Base-by-base conservation (phyloP, 495 filamentous ascomycete species). In the Talaromyces ruber region DNA sequence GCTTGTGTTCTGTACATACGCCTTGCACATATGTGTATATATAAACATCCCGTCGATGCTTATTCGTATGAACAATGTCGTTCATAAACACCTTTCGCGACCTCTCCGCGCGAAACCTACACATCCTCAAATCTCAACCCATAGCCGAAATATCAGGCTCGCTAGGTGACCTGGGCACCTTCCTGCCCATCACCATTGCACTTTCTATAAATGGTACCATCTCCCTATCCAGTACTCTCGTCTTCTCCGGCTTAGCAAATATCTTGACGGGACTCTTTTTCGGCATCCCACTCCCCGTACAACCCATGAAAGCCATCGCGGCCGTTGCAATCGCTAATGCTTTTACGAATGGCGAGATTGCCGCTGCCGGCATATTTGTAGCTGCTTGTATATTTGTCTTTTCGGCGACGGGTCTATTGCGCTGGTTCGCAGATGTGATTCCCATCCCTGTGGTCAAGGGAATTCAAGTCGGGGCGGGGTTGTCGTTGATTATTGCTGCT, bases 231-330 rank as follows among this genome's bases (percentile, higher is more conserved):
- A 85, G 87, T 55, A 97, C 93, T 0, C 81, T 98, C 1, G 82
- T 97, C 4, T 95, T 97, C 71, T 89, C 89, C 0, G 93, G 93
- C 1, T 63, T 93, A 6, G 92, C 86, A 66, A 98, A 98, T 66
- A 84, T 98, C 57, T 61, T 86, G 5, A 96, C 91, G 0, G 93
- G 93, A 8, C 67, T 87, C 4, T 70, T 86, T 30, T 98, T 96
- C 67, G 93, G 93, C 9, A 86, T 97, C 24, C 92, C 92, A 0
- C 70, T 96, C 0, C 92, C 92, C 0, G 90, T 96, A 0, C 90
- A 93, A 72, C 90, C 90, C 11, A 91, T 94, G 88, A 92, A 95
- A 77, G 93, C 93, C 18, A 93, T 98, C 63, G 92, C 92, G 43
- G 88, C 93, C 0, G 86, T 96, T 0, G 89, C 92, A 14, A 88